Base-by-base conservation (phyloP, 1,139 yeast species). In the Diutina sp. region DNA sequence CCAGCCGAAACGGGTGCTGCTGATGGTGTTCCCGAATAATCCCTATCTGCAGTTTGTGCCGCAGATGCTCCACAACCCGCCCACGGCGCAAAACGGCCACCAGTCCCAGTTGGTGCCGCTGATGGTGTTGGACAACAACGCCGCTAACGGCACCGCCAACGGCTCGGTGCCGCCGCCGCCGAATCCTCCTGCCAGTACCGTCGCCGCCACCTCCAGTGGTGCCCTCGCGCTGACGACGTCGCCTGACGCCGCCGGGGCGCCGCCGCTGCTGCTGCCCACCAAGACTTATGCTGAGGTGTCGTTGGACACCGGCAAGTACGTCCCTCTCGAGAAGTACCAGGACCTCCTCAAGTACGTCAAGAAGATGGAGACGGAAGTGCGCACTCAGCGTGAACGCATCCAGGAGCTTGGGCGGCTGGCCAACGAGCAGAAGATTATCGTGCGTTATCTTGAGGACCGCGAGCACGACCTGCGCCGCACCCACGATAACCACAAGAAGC, bases 1-100 rank as follows among this genome's bases (percentile, higher is more conserved):
- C 51, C 28, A 28, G 5, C 21, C 51, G 8, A 29, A 25, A 25
- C 30, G 25, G 25, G 28, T 14, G n/a, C 50, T 46, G 50, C 50
- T 28, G 51, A 16, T 38, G 44, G 53, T 18, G 44, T 29, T 32
- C 14, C 41, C 44, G 16, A 30, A 16, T 9, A 50, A 50, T 16
- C 53, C 53, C 16, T 50, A 16, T 28, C 53, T n/a, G 44, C 25
- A 50, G 11, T 50, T 50, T 50, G 44, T 50, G 25, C 53, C 53
- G n/a, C 53, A 1, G 6, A 8, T 30, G 25, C 35, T 50, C 8
- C 12, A 29, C 44, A 32, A 30, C 14, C 53, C 53, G 12, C 53
- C 53, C 4, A 45, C 8, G 6, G 9, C 47, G 28, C 28, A 45
- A 21, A 45, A 45, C 12, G 21, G 47, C 47, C 47, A 45, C 12